These are phyloP conservation scores for Lupinus albus DNA, from an alignment of 306 rosid genomes.

Conservation along the genomic window DNA sequence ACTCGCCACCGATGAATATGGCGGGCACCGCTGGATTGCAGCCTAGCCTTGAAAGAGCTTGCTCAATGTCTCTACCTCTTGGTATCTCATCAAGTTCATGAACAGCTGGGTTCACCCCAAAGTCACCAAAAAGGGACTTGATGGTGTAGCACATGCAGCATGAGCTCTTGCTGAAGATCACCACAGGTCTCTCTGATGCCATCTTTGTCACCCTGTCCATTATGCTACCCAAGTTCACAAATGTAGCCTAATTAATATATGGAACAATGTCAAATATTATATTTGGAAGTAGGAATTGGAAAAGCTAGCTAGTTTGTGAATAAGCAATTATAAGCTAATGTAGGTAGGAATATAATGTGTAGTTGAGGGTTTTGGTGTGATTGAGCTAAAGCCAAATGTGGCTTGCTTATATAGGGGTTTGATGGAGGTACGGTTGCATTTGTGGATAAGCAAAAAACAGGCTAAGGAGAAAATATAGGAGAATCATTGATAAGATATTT, in stretches of 20 bases:
- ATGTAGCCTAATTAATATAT: neutral
- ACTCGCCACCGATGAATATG: conserved; percentile 79
- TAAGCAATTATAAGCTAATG: neutral
- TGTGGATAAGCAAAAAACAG: neutral
- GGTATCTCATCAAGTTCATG: conserved; percentile 87
- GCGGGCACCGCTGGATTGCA: conserved; percentile 80
- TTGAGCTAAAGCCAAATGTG: conserved; percentile 16
- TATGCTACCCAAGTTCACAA: neutral
- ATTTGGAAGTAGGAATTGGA: conserved; percentile 16
- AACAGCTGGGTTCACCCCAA: conserved; percentile 86
- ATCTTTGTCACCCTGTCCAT: conserved; percentile 83
- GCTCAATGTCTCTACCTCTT: conserved; percentile 85
- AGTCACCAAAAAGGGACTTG: conserved; percentile 74
- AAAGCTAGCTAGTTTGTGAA: conserved; percentile 2
- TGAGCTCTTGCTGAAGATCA: conserved; percentile 87
- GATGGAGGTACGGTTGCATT: conserved; percentile 14
- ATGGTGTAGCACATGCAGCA: conserved; percentile 92
- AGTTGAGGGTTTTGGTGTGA: conserved; percentile 38
- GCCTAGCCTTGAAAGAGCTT: conserved; percentile 72
- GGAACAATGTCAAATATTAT: conserved; percentile 1
- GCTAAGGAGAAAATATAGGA: conserved; percentile 32
- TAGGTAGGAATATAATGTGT: neutral
- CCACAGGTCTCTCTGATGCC: conserved; percentile 89
- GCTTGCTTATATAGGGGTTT: conserved; percentile 55
- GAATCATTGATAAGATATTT: conserved; percentile 60